Evolutionary conservation across 352 stramenopile genomes (phyloP), one percentile per base, ranked within the genome.

Genomic region (Pythium phragmitis): DNA sequence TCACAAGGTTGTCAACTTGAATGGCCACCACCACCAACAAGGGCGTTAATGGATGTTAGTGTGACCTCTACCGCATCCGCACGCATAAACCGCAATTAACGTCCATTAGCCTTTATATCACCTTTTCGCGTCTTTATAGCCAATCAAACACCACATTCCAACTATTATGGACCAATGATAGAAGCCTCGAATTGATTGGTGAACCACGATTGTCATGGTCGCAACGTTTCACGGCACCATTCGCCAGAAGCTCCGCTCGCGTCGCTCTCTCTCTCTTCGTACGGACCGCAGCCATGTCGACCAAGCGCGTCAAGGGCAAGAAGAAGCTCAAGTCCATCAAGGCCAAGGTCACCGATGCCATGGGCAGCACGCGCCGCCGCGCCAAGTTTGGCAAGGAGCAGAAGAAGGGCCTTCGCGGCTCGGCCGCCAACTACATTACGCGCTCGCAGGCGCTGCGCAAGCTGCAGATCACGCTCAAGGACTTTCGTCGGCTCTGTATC

Each of bases 401-500:
- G 72, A 73, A 75, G 61, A 95, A 93, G 69, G 85, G 85, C 57
- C 88, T 92, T 74, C 74, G 75, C 33, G 86, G 86, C 48, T 86
- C 77, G 45, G 85, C 83, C 0, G 94, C 94, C 63, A 97, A 98
- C 73, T 99, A 98, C 87, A 97, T 99, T 63, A 98, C 94, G 52
- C 89, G 97, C 46, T 90, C 82, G 13, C 87, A 97, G 64, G 96
- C 94, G 41, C 77, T 99, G 47, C 98, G 98, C 71, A 88, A 90
- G 55, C 80, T 98, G 61, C 92, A 98, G 75, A 86, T 99, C 42
- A 96, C 92, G 52, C 87, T 99, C 57, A 98, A 99, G 74, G 97
- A 99, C 68, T 99, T 99, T 83, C 88, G 96, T 39, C 88, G 97
- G 6, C 79, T 99, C 1, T 99, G 97, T 74, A 99, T 99, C 72